Evolutionary conservation across 177 flowering plant species (phyloP).

Genomic region (Vitis hybrid): DNA sequence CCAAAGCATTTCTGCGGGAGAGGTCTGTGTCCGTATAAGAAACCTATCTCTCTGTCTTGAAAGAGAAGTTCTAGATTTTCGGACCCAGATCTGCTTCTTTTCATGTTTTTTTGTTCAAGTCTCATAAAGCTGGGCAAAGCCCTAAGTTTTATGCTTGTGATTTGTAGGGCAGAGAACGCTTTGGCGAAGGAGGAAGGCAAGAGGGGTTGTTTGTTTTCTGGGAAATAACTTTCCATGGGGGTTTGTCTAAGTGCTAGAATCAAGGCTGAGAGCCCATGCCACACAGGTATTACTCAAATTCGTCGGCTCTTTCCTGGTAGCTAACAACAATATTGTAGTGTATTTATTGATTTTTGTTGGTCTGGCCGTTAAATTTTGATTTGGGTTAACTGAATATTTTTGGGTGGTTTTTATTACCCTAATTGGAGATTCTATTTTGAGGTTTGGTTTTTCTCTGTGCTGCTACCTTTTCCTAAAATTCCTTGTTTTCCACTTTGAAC

Average conservation of each 20-base stretch:
- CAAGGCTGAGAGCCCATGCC: conserved; percentile 68
- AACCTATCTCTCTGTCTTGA: too few relatives aligned
- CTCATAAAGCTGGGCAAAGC: neutral
- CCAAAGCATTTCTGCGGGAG: too few relatives aligned
- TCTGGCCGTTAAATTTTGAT: neutral
- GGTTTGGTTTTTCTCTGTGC: too few relatives aligned
- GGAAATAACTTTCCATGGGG: conserved; percentile 52
- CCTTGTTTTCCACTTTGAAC: too few relatives aligned
- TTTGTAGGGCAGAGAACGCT: conserved; percentile 14
- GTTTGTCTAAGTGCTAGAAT: conserved; percentile 69
- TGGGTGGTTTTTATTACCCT: too few relatives aligned
- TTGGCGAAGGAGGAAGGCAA: neutral
- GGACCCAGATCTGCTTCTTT: conserved; percentile 24
- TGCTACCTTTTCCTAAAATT: too few relatives aligned
- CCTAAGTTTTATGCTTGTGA: conserved; percentile 2
- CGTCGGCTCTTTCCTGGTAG: too few relatives aligned
- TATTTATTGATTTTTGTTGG: neutral
- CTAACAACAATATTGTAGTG: too few relatives aligned
- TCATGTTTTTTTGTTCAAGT: conserved; percentile 16
- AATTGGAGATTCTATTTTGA: too few relatives aligned
- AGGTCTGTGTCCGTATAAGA: too few relatives aligned
- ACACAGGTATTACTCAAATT: conserved; percentile 42
- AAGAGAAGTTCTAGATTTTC: neutral
- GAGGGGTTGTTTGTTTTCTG: conserved; percentile 9
- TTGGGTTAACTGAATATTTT: too few relatives aligned